Percentiles rank a stretch among this genome's conserved stretches.
Evolutionary conservation across 306 rosid genomes (phyloP).

Genomic region (Glycyrrhiza uralensis): DNA sequence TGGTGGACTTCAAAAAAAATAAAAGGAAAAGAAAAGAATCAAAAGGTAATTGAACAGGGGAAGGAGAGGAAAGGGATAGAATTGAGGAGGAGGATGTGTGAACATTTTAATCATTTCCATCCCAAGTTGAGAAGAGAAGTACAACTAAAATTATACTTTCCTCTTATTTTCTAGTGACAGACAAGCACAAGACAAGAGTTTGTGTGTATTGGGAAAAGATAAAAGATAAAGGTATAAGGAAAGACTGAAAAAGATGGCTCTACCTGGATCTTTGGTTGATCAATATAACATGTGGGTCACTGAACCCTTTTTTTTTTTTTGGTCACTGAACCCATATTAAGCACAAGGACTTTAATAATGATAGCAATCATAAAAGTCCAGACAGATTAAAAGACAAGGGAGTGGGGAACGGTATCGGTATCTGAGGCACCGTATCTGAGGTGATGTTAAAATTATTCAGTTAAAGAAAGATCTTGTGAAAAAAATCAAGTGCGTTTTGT

Average conservation of each 20-base stretch:
- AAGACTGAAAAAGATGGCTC: slow-evolving; percentile 29
- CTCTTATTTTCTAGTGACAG: slow-evolving; percentile 30
- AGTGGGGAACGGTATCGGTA: slow-evolving; percentile 35
- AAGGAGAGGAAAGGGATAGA: slow-evolving; percentile 19
- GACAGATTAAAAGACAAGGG: slow-evolving; percentile 22
- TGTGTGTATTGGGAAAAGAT: slow-evolving; percentile 32
- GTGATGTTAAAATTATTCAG: slow-evolving; percentile 10
- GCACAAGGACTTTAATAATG: slow-evolving; percentile 21
- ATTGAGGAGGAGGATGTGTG: slow-evolving; percentile 26
- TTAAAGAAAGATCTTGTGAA: background rate
- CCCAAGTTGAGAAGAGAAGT: slow-evolving; percentile 46
- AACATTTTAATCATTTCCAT: slow-evolving; percentile 35
- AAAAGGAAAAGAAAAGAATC: slow-evolving; percentile 1
- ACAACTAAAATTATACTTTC: slow-evolving; percentile 41
- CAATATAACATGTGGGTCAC: slow-evolving; percentile 32
- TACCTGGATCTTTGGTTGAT: slow-evolving; percentile 24
- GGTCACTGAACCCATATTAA: slow-evolving; percentile 27
- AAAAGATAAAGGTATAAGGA: slow-evolving; percentile 31
- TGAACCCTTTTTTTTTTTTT: too few species aligned
- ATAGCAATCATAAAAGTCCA: slow-evolving; percentile 28
- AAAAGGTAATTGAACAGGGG: slow-evolving; percentile 36
- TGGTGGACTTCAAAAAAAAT: slow-evolving; percentile 22
- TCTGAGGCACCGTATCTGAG: too few species aligned
- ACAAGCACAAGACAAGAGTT: slow-evolving; percentile 42
- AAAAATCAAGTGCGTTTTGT: too few species aligned